These are phyloP conservation scores for Chlamydomonas incerta DNA, from an alignment of 139 green algal species.

Conservation along the genomic window DNA sequence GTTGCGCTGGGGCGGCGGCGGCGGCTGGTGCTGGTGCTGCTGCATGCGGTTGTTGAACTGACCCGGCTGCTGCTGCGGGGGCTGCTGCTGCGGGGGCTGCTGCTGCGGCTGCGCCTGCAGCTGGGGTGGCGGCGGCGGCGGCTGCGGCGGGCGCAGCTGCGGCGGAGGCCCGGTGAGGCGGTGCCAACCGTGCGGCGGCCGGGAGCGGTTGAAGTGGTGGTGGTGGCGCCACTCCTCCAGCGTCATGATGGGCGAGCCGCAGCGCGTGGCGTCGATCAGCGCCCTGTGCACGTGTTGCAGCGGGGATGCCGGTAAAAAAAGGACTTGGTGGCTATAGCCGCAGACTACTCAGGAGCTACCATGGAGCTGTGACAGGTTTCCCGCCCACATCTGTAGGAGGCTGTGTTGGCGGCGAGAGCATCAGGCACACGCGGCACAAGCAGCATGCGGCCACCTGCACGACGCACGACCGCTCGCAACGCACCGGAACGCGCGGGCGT, in stretches of 20 bases:
- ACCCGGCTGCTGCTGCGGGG: neutral
- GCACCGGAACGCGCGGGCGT: too few relatives aligned
- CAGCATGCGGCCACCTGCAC: too few relatives aligned
- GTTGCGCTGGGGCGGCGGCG: too few relatives aligned
- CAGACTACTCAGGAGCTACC: too few relatives aligned
- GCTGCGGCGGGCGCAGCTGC: neutral
- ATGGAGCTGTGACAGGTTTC: too few relatives aligned
- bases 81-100: neutral
- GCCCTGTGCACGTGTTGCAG: neutral
- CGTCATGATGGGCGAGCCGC: slow-evolving; percentile 21
- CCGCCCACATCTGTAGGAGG: too few relatives aligned
- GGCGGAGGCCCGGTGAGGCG: neutral
- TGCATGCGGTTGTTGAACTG: neutral
- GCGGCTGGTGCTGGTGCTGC: neutral
- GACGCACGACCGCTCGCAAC: too few relatives aligned
- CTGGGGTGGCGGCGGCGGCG: neutral
- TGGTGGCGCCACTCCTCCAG: slow-evolving; percentile 18
- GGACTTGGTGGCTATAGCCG: too few relatives aligned
- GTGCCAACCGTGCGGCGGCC: slow-evolving; percentile 19
- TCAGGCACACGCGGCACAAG: too few relatives aligned
- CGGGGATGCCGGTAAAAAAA: too few relatives aligned
- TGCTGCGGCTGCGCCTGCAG: neutral
- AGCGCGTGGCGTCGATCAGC: neutral
- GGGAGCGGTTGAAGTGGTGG: neutral
- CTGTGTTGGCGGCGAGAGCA: too few relatives aligned